phyloP scores from a whole-genome alignment of 257 asterid genomes.

The Thymus quinquecostatus region DNA sequence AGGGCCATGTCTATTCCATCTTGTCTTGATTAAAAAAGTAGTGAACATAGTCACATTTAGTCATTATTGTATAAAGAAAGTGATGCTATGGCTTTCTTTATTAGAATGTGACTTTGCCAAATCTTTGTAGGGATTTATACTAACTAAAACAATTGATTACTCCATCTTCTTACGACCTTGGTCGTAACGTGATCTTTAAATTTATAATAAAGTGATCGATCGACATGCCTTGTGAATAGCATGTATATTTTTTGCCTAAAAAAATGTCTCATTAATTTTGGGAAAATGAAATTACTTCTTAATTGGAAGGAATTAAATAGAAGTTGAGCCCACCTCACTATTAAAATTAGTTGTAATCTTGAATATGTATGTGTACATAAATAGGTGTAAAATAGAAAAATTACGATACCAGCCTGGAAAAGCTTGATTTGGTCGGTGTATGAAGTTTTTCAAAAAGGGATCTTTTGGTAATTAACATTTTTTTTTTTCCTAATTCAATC shows the following conservation, averaged over 20 bases:
- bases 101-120: neutral
- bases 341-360: neutral
- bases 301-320: neutral
- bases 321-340: conserved; percentile 20
- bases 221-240: neutral
- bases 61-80: neutral
- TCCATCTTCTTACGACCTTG: neutral
- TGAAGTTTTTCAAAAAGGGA: conserved; percentile 7
- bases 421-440: conserved; percentile 37
- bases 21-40: conserved; percentile 24
- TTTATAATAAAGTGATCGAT: too few relatives aligned
- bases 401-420: conserved; percentile 39
- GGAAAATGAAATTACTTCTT: neutral
- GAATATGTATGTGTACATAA: neutral
- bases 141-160: neutral
- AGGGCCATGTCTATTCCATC: conserved; percentile 30
- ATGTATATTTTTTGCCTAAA: too few relatives aligned
- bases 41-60: neutral
- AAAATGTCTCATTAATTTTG: too few relatives aligned
- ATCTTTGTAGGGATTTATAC: neutral
- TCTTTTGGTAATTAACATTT: neutral
- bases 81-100: neutral
- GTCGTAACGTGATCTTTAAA: too few relatives aligned
- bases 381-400: neutral
- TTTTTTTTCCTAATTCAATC: neutral